Base-by-base conservation (phyloP, 2,329 filamentous ascomycete genomes). In the Ilyonectria destructans region DNA sequence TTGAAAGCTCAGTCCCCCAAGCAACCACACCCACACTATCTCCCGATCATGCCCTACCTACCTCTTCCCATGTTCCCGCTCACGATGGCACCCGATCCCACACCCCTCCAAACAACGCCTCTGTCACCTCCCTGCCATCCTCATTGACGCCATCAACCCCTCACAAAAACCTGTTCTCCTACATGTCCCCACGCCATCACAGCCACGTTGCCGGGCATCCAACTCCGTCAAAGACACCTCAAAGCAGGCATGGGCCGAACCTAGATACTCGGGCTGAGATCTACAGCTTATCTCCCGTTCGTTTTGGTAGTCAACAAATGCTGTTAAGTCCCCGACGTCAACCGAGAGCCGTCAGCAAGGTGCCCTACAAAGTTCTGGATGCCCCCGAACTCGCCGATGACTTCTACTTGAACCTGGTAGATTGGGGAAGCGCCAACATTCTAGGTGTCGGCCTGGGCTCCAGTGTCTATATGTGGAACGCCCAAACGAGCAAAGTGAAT, bases 401-500 rank as follows among this genome's bases (percentile, higher is more conserved):
- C 79, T 99, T 98, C 81, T 99, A 99, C 77, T 86, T 99, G 40
- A 99, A 99, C 77, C 85, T 99, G 29, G 96, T 99, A 3, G 96
- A 99, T 78, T 99, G 96, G 96, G 96, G 96, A 49, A 97, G 94
- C 75, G 95, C 93, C 74, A 97, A 98, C 80, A 92, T 97, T 9
- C 87, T 99, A 12, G 96, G 96, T 7, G 96, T 99, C 49, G 96
- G 96, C 0, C 84, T 99, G 29, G 95, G 95, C 19, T 94, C 93
- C 19, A 97, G 94, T 73, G 96, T 99, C 6, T 99, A 98, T 79
- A 96, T 98, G 90, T 99, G 96, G 96, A 97, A 98, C 79, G 96
- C 95, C 5, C 91, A 94, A 73, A 93, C 93, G 8, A 96, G 96
- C 70, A 90, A 93, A 71, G 96, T 99, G 2, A 97, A 95, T 68